Base-by-base conservation (phyloP, 2,329 filamentous ascomycete species). In the Tympanopsis confertula region DNA sequence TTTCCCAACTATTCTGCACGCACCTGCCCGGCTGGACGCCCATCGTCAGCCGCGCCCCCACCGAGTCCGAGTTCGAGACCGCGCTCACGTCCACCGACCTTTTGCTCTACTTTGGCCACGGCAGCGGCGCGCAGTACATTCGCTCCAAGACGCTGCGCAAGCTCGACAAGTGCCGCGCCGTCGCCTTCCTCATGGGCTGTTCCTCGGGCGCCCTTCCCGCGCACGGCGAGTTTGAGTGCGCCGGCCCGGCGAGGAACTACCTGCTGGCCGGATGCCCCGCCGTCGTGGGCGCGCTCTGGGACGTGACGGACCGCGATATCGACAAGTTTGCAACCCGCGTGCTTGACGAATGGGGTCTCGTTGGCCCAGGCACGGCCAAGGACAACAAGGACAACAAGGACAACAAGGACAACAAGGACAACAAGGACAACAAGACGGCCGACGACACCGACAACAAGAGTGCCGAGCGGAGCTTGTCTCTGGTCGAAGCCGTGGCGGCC, bases 291-390 rank as follows among this genome's bases (percentile, higher is more conserved):
- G 95, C 88, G 13, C 67, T 98, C 26, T 98, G 91, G 91, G 91
- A 98, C 57, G 91, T 98, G 36, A 98, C 91, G 7, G 91, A 98
- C 56, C 85, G 85, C 50, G 91, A 98, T 56, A 94, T 95, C 55
- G 93, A 98, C 62, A 82, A 88, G 14, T 94, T 94, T 56, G 84
- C 88, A 0, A 77, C 81, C 22, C 69, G 72, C 19, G 66, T 83
- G 3, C 83, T 94, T 54, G 83, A 91, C 53, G 71, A 82, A 49
- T 98, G 91, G 91, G 91, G 91, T 0, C 57, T 98, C 5, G 64
- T 83, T 48, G 48, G 56, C 69, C 69, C 41, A 56, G 37, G 28
- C 54, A 57, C 36, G 47, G 48, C 15, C 24, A 53, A 56, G 36
- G 55, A 58, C 29, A 45, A 38, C 35, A 51, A 51, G 42, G 46